Base-by-base conservation (phyloP, 2,329 filamentous ascomycete species). In the Ascochyta lentis region DNA sequence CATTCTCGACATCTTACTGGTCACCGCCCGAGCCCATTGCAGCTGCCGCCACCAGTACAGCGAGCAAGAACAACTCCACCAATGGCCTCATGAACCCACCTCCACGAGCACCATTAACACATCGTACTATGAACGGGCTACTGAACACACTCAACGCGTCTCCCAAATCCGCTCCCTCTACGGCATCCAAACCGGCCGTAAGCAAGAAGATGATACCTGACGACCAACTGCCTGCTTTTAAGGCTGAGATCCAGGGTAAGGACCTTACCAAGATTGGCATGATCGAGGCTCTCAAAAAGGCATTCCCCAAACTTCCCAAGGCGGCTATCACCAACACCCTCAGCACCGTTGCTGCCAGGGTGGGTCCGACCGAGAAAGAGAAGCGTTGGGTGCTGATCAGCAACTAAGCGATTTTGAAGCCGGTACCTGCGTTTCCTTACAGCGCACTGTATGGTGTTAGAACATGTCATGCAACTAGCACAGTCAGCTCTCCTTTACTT, bases 1-100 rank as follows among this genome's bases (percentile, higher is more conserved):
- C 95, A 0, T 96, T 94, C 71, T 93, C 91, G 0, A 86, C 86
- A 0, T 75, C 80, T 0, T 98, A 98, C 75, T 98, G 95, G 95
- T 73, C 75, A 7, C 68, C 71, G 9, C 66, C 74, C 2, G 67
- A 69, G 34, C 39, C 63, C 15, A 39, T 58, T 33, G 53, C 56
- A 27, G 47, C 59, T 39, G 27, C 60, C 29, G 22, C 61, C 1
- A 19, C 44, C 8, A 26, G 55, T 16, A 40, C 54, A 45, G 12
- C 62, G 24, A 64, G 23, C 27, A 72, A 63, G 54, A 64, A 61
- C 7, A 41, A 44, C 3, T 40, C 57, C 24, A 49, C 37, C 15
- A 65, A 62, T 29, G 66, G 68, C 13, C 40, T 66, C 33, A 77
- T 78, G 75, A 71, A 77, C 31, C 75, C 76, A 19, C 77, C 76